A percentile compares a stretch with the other conserved stretches of the same genome.
These are phyloP conservation scores for Aspergillus sp. DNA, from an alignment of 2,329 filamentous ascomycete genomes.

Conservation along the genomic window DNA sequence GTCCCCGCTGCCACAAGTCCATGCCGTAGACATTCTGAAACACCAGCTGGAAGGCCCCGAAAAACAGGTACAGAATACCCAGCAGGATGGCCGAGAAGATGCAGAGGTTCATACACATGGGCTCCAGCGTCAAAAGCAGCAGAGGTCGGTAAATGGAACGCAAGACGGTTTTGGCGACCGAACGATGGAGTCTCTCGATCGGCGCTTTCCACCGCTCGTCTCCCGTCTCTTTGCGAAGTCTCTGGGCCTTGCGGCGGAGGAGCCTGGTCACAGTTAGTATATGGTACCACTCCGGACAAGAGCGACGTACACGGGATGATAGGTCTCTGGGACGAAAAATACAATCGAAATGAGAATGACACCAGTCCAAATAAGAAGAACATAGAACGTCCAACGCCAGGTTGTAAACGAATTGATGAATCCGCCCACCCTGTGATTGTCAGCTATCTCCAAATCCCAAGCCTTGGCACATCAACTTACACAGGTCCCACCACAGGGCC, in stretches of 20 bases:
- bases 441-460: background rate
- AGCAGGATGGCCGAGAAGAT: conserved; percentile 81
- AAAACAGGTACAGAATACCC: conserved; percentile 86
- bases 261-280: conserved; percentile 38
- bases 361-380: conserved; percentile 79
- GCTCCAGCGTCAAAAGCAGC: conserved; percentile 75
- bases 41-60: conserved; percentile 80
- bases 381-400: conserved; percentile 85
- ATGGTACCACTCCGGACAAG: background rate
- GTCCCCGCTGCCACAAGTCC: conserved; percentile 74
- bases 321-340: conserved; percentile 82
- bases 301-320: conserved; percentile 55
- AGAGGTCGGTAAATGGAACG: conserved; percentile 65
- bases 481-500: conserved; percentile 58
- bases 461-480: conserved; percentile 19
- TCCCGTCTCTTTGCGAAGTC: conserved; percentile 71
- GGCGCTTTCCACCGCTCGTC: conserved; percentile 74
- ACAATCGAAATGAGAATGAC: conserved; percentile 63
- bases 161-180: conserved; percentile 61
- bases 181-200: conserved; percentile 70
- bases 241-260: conserved; percentile 68
- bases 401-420: conserved; percentile 75
- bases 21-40: conserved; percentile 75
- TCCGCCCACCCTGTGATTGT: conserved; percentile 55
- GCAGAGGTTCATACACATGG: conserved; percentile 82